Base-by-base conservation (phyloP, 164 flowering plant genomes). In the Tetrastigma voinierianum region DNA sequence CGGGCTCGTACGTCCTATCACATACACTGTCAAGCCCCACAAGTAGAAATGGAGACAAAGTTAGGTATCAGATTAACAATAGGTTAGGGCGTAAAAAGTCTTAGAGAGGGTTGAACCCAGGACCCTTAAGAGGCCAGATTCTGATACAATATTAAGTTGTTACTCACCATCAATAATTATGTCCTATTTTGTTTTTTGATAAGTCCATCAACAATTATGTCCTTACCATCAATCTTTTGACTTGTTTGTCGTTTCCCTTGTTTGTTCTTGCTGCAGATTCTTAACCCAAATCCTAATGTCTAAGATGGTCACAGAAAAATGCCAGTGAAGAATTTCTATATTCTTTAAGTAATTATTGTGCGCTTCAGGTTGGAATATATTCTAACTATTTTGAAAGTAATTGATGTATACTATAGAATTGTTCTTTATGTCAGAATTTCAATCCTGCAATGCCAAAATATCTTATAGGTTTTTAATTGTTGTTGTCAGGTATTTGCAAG, bases 251-350 rank as follows among this genome's bases (percentile, higher is more conserved):
- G 10, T 12, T 43, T 23, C 44, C 7, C 32, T 17, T 46, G 19
- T 19, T 67, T 71, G n/a, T 67, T 54, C 20, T 60, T 64, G 40
- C 47, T 82, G 65, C 83, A 95, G 99, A 95, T 95, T 81, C 96
- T 95, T 66, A 95, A 95, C 61, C 98, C 98, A 60, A 95, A 95
- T 75, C 99, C 99, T 45, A 17, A 95, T 92, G 99, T 90, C 98
- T 24, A 90, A 89, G 76, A 80, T 92, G 85, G 88, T 95, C 46
- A 89, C 94, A 1, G 99, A 95, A 79, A 92, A 89, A n/a, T 89
- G 97, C 99, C 18, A 92, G 99, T 57, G 99, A 95, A 76, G 98
- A 95, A 54, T 95, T 95, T 76, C 77, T 95, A 17, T 61, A 87
- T 77, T 88, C 96, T 0, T 73, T 95, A 57, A 95, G 98, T 78